Evolutionary conservation across 2,329 filamentous ascomycete species (phyloP).

Genomic region (Cladosporium phlei): DNA sequence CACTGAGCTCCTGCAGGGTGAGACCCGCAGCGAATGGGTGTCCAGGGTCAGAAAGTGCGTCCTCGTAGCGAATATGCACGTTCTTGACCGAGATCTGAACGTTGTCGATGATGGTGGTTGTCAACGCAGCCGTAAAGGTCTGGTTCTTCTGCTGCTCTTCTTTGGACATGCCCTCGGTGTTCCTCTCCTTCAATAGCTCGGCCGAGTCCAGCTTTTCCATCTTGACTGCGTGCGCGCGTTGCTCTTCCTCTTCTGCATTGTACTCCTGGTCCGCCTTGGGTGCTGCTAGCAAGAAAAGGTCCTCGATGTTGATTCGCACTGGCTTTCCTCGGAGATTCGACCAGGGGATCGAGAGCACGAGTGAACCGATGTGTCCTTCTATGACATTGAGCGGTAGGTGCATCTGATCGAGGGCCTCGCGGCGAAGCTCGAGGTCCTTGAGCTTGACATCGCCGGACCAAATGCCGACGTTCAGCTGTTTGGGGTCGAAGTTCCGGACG

Average conservation of each 20-base stretch:
- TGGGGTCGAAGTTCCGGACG: constrained; percentile 97
- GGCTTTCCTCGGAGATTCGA: constrained; percentile 93
- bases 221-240: constrained; percentile 82
- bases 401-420: constrained; percentile 94
- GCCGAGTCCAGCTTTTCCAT: constrained; percentile 98
- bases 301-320: constrained; percentile 90
- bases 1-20: constrained; percentile 93
- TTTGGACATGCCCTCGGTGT: constrained; percentile 83
- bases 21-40: constrained; percentile 92
- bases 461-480: constrained; percentile 96
- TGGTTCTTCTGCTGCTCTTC: constrained; percentile 98
- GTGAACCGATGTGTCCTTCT: constrained; percentile 85
- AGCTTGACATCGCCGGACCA: constrained; percentile 99
- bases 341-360: constrained; percentile 94
- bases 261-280: constrained; percentile 94
- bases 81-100: constrained; percentile 97
- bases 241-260: constrained; percentile 86
- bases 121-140: constrained; percentile 91
- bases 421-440: constrained; percentile 82
- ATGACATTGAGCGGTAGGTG: constrained; percentile 95
- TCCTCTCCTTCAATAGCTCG: constrained; percentile 87
- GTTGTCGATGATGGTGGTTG: constrained; percentile 97
- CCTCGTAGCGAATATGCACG: constrained; percentile 96
- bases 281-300: constrained; percentile 91
- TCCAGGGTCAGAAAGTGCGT: constrained; percentile 88